Evolutionary conservation across 1,284 basidiomycete genomes (phyloP).

Genomic region (Trichosporon ovoides): DNA sequence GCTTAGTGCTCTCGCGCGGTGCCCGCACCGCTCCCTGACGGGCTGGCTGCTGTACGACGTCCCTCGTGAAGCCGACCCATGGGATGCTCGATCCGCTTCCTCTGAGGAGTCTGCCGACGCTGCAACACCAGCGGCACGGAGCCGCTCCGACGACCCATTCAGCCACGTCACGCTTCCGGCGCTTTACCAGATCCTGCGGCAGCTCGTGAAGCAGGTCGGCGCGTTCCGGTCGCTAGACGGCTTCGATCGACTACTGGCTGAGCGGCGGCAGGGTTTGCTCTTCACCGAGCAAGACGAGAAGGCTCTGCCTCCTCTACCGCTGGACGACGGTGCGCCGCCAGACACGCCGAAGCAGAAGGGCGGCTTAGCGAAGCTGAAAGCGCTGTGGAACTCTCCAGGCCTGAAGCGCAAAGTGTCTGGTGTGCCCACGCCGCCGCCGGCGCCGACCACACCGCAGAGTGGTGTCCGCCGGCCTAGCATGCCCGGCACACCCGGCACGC

Average conservation of each 20-base stretch:
- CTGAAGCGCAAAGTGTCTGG: background rate
- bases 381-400: conserved; percentile 1
- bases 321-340: background rate
- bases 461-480: too few relatives aligned
- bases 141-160: conserved; percentile 8
- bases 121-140: conserved; percentile 7
- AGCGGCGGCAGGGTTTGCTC: conserved; percentile 80
- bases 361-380: background rate
- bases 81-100: conserved; percentile 8
- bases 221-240: conserved; percentile 50
- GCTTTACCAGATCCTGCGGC: conserved; percentile 69
- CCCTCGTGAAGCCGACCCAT: conserved; percentile 49
- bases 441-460: conserved; percentile 6
- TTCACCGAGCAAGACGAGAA: conserved; percentile 91
- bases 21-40: conserved; percentile 75
- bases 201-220: conserved; percentile 58
- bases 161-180: conserved; percentile 53
- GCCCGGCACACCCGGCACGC: background rate
- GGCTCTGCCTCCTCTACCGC: conserved; percentile 62
- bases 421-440: background rate
- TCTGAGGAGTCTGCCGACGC: conserved; percentile 9
- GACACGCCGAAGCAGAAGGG: conserved; percentile 1
- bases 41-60: conserved; percentile 63
- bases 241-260: conserved; percentile 78
- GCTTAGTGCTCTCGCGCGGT: conserved; percentile 68